Percentiles rank a stretch among this genome's conserved stretches.
These are phyloP conservation scores for Neonectria magnoliae DNA, from an alignment of 2,329 filamentous ascomycete genomes.

Conservation along the genomic window DNA sequence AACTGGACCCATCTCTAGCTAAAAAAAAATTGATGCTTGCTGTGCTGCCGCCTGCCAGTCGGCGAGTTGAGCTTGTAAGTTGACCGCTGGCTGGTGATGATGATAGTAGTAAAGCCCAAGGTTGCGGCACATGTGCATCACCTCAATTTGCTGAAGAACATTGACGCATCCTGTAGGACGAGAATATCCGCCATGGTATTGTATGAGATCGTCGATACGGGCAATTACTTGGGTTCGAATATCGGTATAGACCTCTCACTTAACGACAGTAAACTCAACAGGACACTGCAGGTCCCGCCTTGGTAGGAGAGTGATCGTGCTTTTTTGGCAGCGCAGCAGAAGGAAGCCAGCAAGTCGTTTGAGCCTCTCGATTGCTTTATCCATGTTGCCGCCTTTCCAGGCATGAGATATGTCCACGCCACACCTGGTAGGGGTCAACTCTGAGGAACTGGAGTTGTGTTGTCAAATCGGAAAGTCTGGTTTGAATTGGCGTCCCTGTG, in stretches of 20 bases:
- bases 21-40: not conserved
- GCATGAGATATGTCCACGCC: constrained; percentile 26
- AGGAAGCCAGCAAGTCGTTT: constrained; percentile 50
- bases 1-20: not conserved
- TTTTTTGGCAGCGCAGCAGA: constrained; percentile 51
- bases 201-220: constrained; percentile 48
- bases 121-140: constrained; percentile 56
- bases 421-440: constrained; percentile 49
- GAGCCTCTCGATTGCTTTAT: constrained; percentile 50
- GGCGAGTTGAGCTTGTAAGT: no score
- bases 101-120: constrained; percentile 51
- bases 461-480: constrained; percentile 52
- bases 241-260: constrained; percentile 48
- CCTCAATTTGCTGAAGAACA: constrained; percentile 55
- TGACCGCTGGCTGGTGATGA: constrained; percentile 30
- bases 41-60: not conserved
- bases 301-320: constrained; percentile 49
- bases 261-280: constrained; percentile 47
- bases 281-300: constrained; percentile 44
- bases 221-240: constrained; percentile 41
- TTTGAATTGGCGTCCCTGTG: constrained; percentile 60
- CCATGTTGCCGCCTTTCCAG: constrained; percentile 50
- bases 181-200: constrained; percentile 20
- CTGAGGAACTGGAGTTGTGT: constrained; percentile 54
- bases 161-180: constrained; percentile 47